Percentiles rank a stretch among this genome's conserved stretches.
These are phyloP conservation scores for Auricularia cornea DNA, from an alignment of 768 basidiomycete species.

Conservation along the genomic window DNA sequence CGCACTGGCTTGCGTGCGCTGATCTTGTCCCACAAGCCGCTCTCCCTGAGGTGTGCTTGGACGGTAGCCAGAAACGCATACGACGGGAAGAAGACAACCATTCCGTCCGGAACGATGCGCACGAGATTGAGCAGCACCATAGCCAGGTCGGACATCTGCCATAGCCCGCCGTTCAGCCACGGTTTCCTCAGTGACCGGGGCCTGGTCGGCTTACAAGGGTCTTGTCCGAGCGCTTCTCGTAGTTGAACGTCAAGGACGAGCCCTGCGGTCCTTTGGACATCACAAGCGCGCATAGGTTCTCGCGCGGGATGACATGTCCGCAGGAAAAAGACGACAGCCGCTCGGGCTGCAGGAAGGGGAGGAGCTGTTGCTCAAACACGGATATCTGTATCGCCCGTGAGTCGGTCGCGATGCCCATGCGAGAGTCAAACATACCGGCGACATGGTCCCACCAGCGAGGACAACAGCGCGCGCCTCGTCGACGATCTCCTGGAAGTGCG, in stretches of 20 bases:
- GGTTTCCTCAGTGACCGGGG: too few relatives aligned
- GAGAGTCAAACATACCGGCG: conserved; percentile 52
- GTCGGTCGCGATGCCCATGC: background rate
- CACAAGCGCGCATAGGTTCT: conserved; percentile 69
- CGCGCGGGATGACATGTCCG: conserved; percentile 79
- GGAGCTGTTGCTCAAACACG: conserved; percentile 78
- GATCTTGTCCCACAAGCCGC: conserved; percentile 55
- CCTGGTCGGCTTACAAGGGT: conserved; percentile 47
- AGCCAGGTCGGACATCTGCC: conserved; percentile 72
- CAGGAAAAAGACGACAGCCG: conserved; percentile 80
- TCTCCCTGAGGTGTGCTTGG: conserved; percentile 56
- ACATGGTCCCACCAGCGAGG: conserved; percentile 96
- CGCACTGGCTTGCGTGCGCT: conserved; percentile 64
- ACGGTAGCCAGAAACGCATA: conserved; percentile 72
- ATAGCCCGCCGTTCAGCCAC: too few relatives aligned
- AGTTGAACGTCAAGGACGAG: conserved; percentile 72
- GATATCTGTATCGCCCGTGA: conserved; percentile 48
- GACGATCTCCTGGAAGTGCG: conserved; percentile 76
- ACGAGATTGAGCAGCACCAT: conserved; percentile 74
- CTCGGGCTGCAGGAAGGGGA: conserved; percentile 51
- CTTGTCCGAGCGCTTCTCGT: conserved; percentile 58
- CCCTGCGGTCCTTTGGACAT: conserved; percentile 70
- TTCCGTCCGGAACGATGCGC: conserved; percentile 71
- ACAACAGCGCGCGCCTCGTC: conserved; percentile 77
- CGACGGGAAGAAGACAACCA: conserved; percentile 92